Base-by-base conservation (phyloP, 352 stramenopile species). In the Pythium periplocum region DNA sequence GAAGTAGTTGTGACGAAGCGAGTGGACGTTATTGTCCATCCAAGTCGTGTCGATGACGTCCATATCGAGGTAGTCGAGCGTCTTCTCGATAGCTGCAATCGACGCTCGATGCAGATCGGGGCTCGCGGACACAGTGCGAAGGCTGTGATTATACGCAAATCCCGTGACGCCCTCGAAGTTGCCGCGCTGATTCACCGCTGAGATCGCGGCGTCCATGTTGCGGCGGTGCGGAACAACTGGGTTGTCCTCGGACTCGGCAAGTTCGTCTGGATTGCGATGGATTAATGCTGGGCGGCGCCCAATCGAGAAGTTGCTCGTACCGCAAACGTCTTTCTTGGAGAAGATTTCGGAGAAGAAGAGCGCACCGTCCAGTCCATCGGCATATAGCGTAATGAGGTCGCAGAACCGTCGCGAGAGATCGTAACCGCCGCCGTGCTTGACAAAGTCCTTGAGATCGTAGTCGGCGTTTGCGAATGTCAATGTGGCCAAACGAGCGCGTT, bases 31-130 rank as follows among this genome's bases (percentile, higher is more conserved):
- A 40, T 80, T 76, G 57, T 91, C 81, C 51, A 91, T 77, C 57
- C 67, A 80, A 4, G 81, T 89, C n/a, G 75, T 91, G 53, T 91
- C 78, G 40, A 91, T 85, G 31, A 84, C 78, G 57, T 91, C 81
- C 40, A 85, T 65, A 59, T 90, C 76, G 2, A 90, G 52, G 53
- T 75, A 86, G n/a, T 55, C 43, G 8, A 26, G 4, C 42, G 34
- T 51, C 31, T 40, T 41, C 39, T 48, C 30, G 61, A 53, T 36
- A 59, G 59, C 4, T 36, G 37, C 17, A 43, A 61, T 11, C 48
- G 46, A 4, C 64, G 45, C 12, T 26, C 17, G 17, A 26, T 26
- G 17, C 17, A 26, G 17, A 26, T 26, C 17, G 17, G 17, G 17
- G 17, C 17, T 26, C 17, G 17, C 17, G 17, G 17, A 26, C 17